Conservation (phyloP, 1,284 basidiomycete genomes). For the Trametes pubescens region DNA sequence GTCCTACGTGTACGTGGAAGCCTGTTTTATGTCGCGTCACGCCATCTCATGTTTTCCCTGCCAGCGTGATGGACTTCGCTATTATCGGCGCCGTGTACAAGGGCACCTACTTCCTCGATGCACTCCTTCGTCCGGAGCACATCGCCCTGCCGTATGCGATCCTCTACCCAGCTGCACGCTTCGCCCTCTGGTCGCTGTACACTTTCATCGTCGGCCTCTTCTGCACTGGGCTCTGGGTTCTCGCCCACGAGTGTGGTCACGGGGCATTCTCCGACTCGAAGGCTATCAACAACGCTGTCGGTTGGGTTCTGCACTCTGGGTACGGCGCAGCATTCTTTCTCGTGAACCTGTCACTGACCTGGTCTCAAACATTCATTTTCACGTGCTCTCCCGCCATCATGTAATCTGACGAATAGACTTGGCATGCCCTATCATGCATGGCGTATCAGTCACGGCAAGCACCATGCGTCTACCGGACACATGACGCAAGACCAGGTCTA, state of each 20-base stretch:
- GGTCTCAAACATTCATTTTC: not conserved
- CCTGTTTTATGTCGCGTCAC: conserved; percentile 10
- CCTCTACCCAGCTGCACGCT: conserved; percentile 69
- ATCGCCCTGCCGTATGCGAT: conserved; percentile 68
- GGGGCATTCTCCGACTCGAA: conserved; percentile 97
- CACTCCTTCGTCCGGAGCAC: conserved; percentile 61
- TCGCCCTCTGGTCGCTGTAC: conserved; percentile 86
- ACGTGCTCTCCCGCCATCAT: not conserved
- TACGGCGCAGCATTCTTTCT: conserved; percentile 42
- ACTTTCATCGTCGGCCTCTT: conserved; percentile 85
- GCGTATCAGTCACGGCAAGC: conserved; percentile 96
- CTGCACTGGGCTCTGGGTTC: conserved; percentile 93
- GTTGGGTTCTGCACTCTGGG: conserved; percentile 94
- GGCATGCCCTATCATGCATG: conserved; percentile 99
- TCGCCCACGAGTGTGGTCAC: conserved; percentile 94
- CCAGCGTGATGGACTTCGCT: conserved; percentile 77
- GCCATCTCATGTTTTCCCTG: conserved; percentile 10
- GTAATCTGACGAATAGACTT: conserved; percentile 59
- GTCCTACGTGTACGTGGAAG: conserved; percentile 74
- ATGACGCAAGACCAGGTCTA: conserved; percentile 97
- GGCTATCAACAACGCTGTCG: conserved; percentile 91
- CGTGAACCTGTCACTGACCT: conserved; percentile 31
- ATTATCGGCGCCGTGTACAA: conserved; percentile 79
- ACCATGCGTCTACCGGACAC: conserved; percentile 96
- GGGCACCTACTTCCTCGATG: conserved; percentile 74